Conservation (phyloP, 768 basidiomycete genomes). For the Boletus bicolor region DNA sequence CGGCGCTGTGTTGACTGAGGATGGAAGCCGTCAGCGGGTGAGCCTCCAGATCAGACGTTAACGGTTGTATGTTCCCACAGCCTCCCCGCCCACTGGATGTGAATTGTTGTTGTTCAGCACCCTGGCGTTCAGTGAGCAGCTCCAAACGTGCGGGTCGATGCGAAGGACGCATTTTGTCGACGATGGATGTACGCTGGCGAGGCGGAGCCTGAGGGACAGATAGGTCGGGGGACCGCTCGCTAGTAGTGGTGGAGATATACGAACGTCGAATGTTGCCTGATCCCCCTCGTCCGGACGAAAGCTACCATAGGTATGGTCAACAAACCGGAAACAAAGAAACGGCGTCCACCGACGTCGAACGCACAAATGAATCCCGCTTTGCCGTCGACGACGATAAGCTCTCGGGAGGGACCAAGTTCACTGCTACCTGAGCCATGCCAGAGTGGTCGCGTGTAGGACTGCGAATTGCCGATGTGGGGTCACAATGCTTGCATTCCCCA, state of each 20-base stretch:
- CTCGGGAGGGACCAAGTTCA: background rate
- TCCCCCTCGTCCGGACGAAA: slow-evolving; percentile 23
- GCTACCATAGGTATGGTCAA: slow-evolving; percentile 6
- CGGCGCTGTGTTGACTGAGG: slow-evolving; percentile 15
- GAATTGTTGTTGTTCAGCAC: slow-evolving; percentile 1
- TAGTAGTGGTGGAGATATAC: background rate
- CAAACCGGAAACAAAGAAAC: background rate
- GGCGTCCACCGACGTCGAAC: background rate
- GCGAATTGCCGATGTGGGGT: background rate
- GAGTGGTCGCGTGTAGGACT: background rate
- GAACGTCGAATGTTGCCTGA: slow-evolving; percentile 20
- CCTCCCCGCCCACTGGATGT: slow-evolving; percentile 26
- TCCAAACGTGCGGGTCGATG: background rate
- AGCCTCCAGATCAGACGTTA: background rate
- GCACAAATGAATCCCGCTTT: slow-evolving; percentile 13
- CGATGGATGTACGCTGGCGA: background rate
- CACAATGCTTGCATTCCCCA: background rate
- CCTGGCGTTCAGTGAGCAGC: background rate
- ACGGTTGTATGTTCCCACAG: slow-evolving; percentile 21
- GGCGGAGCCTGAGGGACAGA: background rate
- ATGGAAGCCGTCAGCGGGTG: slow-evolving; percentile 27
- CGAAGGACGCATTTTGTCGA: background rate
- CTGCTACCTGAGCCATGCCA: slow-evolving; percentile 11
- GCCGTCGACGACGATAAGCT: background rate
- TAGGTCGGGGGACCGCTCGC: background rate